Conservation (phyloP, 2,329 filamentous ascomycete genomes). For the Aspergillus sp. region DNA sequence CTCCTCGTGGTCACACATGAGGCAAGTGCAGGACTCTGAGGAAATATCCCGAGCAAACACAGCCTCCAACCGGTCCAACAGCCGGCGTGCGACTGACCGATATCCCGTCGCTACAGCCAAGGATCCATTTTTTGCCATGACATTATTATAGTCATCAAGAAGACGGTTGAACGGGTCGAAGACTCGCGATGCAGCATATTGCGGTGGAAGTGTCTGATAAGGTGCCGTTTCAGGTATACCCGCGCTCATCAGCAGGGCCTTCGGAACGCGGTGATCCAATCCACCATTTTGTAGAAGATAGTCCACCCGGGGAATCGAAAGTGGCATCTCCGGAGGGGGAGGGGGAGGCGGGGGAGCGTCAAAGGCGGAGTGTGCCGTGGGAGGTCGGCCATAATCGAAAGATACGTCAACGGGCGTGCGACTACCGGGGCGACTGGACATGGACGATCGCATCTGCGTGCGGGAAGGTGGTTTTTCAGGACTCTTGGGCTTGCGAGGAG, state of each 20-base stretch:
- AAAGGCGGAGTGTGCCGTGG: slow-evolving; percentile 29
- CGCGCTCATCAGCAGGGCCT: slow-evolving; percentile 60
- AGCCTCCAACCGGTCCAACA: slow-evolving; percentile 87
- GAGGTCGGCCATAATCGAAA: slow-evolving; percentile 32
- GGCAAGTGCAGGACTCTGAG: slow-evolving; percentile 76
- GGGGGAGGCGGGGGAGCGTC: slow-evolving; percentile 67
- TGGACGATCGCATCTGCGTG: slow-evolving; percentile 32
- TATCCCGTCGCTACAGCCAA: slow-evolving; percentile 94
- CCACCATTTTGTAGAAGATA: slow-evolving; percentile 91
- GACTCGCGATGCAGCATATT: slow-evolving; percentile 67
- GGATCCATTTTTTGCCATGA: slow-evolving; percentile 80
- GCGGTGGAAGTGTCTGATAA: slow-evolving; percentile 61
- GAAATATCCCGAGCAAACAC: slow-evolving; percentile 93
- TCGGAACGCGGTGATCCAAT: slow-evolving; percentile 68
- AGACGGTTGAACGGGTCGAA: slow-evolving; percentile 82
- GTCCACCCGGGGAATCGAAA: slow-evolving; percentile 79
- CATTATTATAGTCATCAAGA: slow-evolving; percentile 79
- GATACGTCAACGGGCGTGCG: slow-evolving; percentile 38
- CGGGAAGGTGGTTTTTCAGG: slow-evolving; percentile 36
- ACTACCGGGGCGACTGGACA: slow-evolving; percentile 23
- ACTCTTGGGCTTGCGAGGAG: slow-evolving; percentile 29
- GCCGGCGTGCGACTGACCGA: slow-evolving; percentile 82
- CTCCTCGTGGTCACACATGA: slow-evolving; percentile 74
- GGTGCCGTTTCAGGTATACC: slow-evolving; percentile 56
- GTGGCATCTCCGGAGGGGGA: slow-evolving; percentile 64